Percentiles rank a stretch among this genome's conserved stretches.
Evolutionary conservation across 768 basidiomycete species (phyloP).

Genomic region (Terana coerulea): DNA sequence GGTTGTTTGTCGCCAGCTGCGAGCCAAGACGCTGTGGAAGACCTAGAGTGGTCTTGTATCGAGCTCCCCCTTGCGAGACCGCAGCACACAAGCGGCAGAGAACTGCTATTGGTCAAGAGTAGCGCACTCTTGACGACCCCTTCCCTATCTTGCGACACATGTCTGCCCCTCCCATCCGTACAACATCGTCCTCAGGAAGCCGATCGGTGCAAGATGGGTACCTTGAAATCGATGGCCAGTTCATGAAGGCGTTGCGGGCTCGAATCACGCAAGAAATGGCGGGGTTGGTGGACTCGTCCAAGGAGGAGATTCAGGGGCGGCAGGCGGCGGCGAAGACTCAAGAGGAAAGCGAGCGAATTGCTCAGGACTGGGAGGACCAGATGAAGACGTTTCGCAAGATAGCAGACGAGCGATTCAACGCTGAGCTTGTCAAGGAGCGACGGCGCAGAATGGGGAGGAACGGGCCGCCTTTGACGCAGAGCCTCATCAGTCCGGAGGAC

Average conservation of each 20-base stretch:
- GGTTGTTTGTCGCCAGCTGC: not conserved
- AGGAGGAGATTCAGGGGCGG: slow-evolving; percentile 50
- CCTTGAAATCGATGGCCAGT: slow-evolving; percentile 50
- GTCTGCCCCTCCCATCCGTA: not conserved
- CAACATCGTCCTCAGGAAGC: slow-evolving; percentile 9
- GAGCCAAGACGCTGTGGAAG: not conserved
- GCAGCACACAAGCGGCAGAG: no score
- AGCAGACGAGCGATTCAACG: slow-evolving; percentile 43
- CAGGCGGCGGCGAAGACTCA: slow-evolving; percentile 39
- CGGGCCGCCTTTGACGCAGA: no score
- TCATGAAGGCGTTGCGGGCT: slow-evolving; percentile 45
- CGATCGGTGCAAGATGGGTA: slow-evolving; percentile 19
- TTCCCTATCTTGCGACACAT: slow-evolving; percentile 17
- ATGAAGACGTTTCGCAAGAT: slow-evolving; percentile 43
- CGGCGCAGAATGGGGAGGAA: no score
- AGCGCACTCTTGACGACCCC: not conserved
- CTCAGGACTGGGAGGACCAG: slow-evolving; percentile 34
- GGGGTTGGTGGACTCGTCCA: slow-evolving; percentile 54
- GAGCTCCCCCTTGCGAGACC: no score
- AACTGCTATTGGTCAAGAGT: no score
- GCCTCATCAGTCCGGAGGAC: no score
- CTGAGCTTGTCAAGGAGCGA: slow-evolving; percentile 30
- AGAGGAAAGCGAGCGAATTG: slow-evolving; percentile 33
- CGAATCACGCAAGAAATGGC: slow-evolving; percentile 47
- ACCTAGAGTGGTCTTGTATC: not conserved